Evolutionary conservation across 2,329 filamentous ascomycete genomes (phyloP).

Genomic region (Polytolypa hystricis): DNA sequence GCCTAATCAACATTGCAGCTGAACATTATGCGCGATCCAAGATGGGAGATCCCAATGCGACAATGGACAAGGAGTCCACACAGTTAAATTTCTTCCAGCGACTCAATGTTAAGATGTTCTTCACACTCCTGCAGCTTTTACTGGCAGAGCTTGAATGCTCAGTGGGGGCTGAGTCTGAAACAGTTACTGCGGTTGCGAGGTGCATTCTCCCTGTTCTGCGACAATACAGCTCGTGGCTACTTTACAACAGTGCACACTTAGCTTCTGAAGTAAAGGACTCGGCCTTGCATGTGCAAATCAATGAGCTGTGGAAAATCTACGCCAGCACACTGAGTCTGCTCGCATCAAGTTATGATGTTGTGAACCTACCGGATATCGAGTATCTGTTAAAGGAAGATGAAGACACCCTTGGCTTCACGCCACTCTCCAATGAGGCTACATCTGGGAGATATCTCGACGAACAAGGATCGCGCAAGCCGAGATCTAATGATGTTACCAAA

Average conservation of each 20-base stretch:
- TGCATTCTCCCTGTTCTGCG: constrained; percentile 54
- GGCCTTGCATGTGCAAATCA: constrained; percentile 45
- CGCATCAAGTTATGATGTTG: constrained; percentile 47
- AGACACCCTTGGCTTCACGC: constrained; percentile 54
- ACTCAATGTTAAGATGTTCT: constrained; percentile 69
- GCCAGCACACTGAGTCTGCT: constrained; percentile 51
- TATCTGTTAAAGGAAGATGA: constrained; percentile 61
- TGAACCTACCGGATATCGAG: constrained; percentile 43
- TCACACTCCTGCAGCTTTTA: constrained; percentile 58
- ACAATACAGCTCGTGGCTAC: constrained; percentile 58
- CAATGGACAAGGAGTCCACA: constrained; percentile 41
- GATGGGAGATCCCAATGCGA: constrained; percentile 41
- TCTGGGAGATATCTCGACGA: constrained; percentile 42
- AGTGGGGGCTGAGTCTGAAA: constrained; percentile 40
- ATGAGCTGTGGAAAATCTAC: constrained; percentile 55
- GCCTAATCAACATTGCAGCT: constrained; percentile 75
- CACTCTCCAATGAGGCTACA: constrained; percentile 42
- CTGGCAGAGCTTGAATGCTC: constrained; percentile 56
- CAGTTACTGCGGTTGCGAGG: constrained; percentile 47
- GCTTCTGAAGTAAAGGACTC: constrained; percentile 44
- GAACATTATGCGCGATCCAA: constrained; percentile 59
- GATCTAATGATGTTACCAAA: constrained; percentile 39
- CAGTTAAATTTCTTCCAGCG: constrained; percentile 49
- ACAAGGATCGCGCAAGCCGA: constrained; percentile 38
- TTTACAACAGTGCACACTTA: constrained; percentile 44